Evolutionary conservation across 2,329 filamentous ascomycete species (phyloP).

Genomic region (Grosmannia clavigera): DNA sequence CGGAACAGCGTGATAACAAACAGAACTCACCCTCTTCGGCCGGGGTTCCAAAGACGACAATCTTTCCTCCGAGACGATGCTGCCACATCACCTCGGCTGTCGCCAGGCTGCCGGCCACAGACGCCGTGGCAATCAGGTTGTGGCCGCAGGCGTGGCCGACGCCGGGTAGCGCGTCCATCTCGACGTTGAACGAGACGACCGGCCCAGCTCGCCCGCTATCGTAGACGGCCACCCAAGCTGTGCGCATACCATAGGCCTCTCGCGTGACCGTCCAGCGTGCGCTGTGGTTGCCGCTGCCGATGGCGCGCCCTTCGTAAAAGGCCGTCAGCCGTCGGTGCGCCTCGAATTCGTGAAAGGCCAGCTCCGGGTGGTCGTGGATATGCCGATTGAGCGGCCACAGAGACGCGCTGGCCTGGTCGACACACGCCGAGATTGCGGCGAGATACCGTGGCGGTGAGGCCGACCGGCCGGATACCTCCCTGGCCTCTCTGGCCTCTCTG

Average conservation of each 20-base stretch:
- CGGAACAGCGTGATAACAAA: background rate
- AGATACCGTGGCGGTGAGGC: constrained; percentile 13
- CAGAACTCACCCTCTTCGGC: constrained; percentile 33
- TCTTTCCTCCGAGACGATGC: constrained; percentile 28
- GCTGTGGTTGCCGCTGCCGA: background rate
- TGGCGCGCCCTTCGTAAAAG: constrained; percentile 27
- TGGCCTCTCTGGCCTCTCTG: too few species aligned
- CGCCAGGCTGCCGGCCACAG: constrained; percentile 33
- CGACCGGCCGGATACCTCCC: background rate
- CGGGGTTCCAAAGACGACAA: constrained; percentile 38
- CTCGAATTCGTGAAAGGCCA: constrained; percentile 33
- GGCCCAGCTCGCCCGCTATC: constrained; percentile 33
- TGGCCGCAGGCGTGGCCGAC: constrained; percentile 43
- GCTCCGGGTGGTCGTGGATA: constrained; percentile 39
- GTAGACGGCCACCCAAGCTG: constrained; percentile 39
- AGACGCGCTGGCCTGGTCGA: constrained; percentile 24
- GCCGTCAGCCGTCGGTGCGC: constrained; percentile 36
- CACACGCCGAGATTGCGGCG: constrained; percentile 23
- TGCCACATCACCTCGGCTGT: constrained; percentile 30
- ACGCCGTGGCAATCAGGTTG: constrained; percentile 39
- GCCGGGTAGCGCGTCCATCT: constrained; percentile 37
- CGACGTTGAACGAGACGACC: constrained; percentile 32
- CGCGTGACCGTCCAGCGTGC: constrained; percentile 33
- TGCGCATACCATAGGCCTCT: constrained; percentile 37
- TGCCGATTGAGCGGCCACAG: constrained; percentile 34